Conservation (phyloP, 2,329 filamentous ascomycete species). For the Leptosphaerulina australis region DNA sequence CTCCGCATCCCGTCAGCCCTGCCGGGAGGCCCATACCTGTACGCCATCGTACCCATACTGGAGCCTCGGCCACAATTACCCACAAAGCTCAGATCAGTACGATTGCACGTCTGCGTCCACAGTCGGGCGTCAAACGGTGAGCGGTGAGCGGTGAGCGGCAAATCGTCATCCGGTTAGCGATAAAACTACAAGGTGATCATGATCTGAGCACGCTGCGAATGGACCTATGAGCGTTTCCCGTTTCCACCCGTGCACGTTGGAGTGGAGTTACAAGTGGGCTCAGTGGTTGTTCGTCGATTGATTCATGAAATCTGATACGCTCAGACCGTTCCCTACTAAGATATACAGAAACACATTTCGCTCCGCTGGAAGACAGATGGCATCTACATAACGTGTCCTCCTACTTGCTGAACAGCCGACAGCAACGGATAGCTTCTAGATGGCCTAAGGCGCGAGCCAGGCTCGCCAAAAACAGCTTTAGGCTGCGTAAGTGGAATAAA, state of each 20-base stretch:
- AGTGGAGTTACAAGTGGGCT: neutral
- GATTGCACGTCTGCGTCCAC: no score
- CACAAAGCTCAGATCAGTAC: no score
- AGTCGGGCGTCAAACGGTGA: no score
- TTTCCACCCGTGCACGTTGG: neutral
- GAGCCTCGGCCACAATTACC: no score
- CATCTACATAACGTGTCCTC: conserved; percentile 4
- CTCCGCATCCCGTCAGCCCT: neutral
- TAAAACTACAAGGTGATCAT: conserved; percentile 1
- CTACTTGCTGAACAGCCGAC: neutral
- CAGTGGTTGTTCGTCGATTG: neutral
- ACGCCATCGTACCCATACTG: no score
- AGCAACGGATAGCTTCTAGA: neutral
- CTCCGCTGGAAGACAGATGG: neutral
- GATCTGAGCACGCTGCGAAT: neutral
- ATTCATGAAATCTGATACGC: conserved; percentile 3
- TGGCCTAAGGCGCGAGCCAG: conserved; percentile 2
- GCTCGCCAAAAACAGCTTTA: conserved; percentile 6
- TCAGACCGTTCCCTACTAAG: neutral
- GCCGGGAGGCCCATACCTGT: conserved; percentile 1
- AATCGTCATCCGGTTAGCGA: neutral
- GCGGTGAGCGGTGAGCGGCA: neutral
- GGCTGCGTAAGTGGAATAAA: conserved; percentile 1
- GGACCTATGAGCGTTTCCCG: neutral
- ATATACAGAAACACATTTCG: conserved; percentile 3